These are phyloP conservation scores for Hylodesmum podocarpum DNA, from an alignment of 306 rosid genomes.

Conservation along the genomic window DNA sequence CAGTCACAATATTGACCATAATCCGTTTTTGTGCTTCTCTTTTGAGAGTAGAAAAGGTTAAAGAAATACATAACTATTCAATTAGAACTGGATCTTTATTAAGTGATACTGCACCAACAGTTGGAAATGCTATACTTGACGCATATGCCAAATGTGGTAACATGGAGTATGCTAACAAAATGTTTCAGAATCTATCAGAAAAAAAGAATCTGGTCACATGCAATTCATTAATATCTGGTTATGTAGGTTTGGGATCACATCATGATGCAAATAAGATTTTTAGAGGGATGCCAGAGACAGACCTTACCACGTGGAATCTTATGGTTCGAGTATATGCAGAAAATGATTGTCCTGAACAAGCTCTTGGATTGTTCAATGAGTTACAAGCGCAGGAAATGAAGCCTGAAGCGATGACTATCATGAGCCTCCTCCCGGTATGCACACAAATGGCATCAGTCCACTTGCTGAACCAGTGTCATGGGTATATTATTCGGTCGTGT, in stretches of 20 bases:
- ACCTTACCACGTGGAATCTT: conserved; percentile 90
- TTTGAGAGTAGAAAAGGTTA: conserved; percentile 54
- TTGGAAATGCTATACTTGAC: conserved; percentile 82
- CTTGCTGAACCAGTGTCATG: conserved; percentile 72
- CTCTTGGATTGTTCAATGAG: conserved; percentile 49
- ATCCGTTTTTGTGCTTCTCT: conserved; percentile 56
- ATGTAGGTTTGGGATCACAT: conserved; percentile 59
- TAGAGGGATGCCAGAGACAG: conserved; percentile 61
- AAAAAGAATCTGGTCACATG: conserved; percentile 61
- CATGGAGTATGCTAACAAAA: conserved; percentile 55
- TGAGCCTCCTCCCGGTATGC: conserved; percentile 79
- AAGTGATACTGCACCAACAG: conserved; percentile 48
- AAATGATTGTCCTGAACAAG: conserved; percentile 65
- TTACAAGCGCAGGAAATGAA: conserved; percentile 74
- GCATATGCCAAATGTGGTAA: conserved; percentile 84
- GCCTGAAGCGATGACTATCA: conserved; percentile 73
- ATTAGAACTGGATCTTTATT: conserved; percentile 53
- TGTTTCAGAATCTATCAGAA: conserved; percentile 57
- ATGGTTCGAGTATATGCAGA: conserved; percentile 78
- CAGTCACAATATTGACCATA: conserved; percentile 60
- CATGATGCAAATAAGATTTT: conserved; percentile 57
- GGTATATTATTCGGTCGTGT: conserved; percentile 64
- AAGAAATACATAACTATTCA: conserved; percentile 74
- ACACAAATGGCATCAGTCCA: conserved; percentile 69
- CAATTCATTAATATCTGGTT: conserved; percentile 77